Evolutionary conservation across 495 filamentous ascomycete species (phyloP), one percentile per base, ranked within the genome.

Genomic region (Hypoxylon intermedium): DNA sequence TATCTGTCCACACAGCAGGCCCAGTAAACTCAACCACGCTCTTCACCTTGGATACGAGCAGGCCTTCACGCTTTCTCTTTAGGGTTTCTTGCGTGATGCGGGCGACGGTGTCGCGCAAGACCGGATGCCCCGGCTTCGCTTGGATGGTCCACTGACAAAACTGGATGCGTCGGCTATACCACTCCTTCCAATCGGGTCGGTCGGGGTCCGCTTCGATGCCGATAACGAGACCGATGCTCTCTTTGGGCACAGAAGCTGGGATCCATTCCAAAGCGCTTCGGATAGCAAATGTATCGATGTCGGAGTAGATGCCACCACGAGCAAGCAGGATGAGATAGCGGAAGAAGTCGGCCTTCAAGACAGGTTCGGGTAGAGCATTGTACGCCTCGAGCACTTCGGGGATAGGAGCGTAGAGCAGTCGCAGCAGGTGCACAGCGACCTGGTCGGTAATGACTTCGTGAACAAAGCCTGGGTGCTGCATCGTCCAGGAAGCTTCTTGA

Each of bases 81-180:
- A 98, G 77, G 5, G 93, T 88, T 68, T 92, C 85, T 60, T 89
- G 79, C 0, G 92, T 96, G 66, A 98, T 90, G 57, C 86, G 88
- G 11, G 90, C 82, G 21, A 98, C 90, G 46, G 97, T 84, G 53
- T 97, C 91, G 20, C 90, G 83, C 41, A 98, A 79, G 16, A 97
- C 88, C 0, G 94, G 94, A 67, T 98, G 94, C 6, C 94, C 94
- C 0, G 94, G 89, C 72, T 98, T 98, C 36, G 90, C 77, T 69
- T 97, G 93, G 46, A 98, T 97, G 3, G 94, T 98, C 94, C 94
- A 98, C 71, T 98, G 94, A 73, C 94, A 98, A 73, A 98, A 98
- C 67, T 98, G 94, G 45, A 98, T 91, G 21, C 94, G 82, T 47
- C 94, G 88, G 47, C 91, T 92, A 75, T 97, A 98, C 94, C 94